These are phyloP conservation scores for Phytophthora tentaculata DNA, from an alignment of 352 stramenopile species.

Conservation along the genomic window DNA sequence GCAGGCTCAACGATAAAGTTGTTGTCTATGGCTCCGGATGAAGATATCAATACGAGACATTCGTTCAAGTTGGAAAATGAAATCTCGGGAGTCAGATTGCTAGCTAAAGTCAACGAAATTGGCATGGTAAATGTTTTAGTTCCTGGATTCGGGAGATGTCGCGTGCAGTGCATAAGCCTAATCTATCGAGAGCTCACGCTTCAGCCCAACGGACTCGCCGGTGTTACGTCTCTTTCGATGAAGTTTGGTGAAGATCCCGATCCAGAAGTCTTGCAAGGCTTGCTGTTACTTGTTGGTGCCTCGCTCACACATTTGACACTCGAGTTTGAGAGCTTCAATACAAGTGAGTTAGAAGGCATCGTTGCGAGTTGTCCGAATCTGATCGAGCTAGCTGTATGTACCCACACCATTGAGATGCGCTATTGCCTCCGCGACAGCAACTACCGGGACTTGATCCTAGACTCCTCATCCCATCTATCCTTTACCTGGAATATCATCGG, in stretches of 20 bases:
- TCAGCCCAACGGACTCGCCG: constrained; percentile 24
- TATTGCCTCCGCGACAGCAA: constrained; percentile 29
- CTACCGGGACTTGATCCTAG: constrained; percentile 22
- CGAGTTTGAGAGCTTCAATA: constrained; percentile 26
- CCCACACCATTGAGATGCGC: constrained; percentile 24
- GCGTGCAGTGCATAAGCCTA: constrained; percentile 13
- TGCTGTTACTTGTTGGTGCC: constrained; percentile 28
- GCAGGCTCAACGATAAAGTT: constrained; percentile 7
- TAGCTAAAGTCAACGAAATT: constrained; percentile 4
- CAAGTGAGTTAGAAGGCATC: constrained; percentile 24
- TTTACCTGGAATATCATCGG: constrained; percentile 11
- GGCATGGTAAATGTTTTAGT: constrained; percentile 19
- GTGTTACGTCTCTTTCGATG: constrained; percentile 26
- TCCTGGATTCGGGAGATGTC: constrained; percentile 32
- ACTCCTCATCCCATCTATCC: constrained; percentile 7
- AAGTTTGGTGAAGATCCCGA: constrained; percentile 31
- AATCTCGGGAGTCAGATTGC: constrained; percentile 14
- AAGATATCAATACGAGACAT: background rate
- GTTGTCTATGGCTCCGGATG: constrained; percentile 14
- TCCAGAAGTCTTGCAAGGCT: constrained; percentile 20
- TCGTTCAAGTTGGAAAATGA: constrained; percentile 26
- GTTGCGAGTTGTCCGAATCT: constrained; percentile 32
- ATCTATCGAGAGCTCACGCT: constrained; percentile 17
- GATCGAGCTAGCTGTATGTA: constrained; percentile 28
- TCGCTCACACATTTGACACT: constrained; percentile 30